Base-by-base conservation (phyloP, 129 eudicot species). In the Helianthus tuberosus region DNA sequence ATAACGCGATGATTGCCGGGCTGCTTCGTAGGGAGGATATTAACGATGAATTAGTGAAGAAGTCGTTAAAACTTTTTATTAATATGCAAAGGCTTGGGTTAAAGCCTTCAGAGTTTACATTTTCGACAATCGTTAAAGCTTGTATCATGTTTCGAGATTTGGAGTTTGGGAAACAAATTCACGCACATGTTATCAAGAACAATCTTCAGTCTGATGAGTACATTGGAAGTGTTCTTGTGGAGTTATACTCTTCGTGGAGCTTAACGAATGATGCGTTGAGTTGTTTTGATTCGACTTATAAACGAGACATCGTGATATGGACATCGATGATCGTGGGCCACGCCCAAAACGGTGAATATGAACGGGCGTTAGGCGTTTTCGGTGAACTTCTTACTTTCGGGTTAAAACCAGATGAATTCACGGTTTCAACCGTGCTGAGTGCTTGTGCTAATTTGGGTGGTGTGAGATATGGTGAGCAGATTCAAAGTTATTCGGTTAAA, bases 1-100 rank as follows among this genome's bases (percentile, higher is more conserved):
- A 78, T 68, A 85, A 85, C 49, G 89, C 89, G 25, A 85, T 85
- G 86, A 85, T 85, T 43, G 66, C 86, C 0, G 84, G 77, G 57
- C 36, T 81, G 64, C 75, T 75, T 55, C 78, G 74, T 50, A 72
- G 44, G 5, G 80, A 73, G 23, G 16, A 52, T 36, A 3, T 48
- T 12, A 67, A 39, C 41, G 77, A 61, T 27, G 63, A 25, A 5
- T 44, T 48, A 20, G 68, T 68, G 6, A 78, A 78, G 9, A 67
- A 72, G 27, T 67, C 74, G 3, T 39, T 85, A 8, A 60, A 47
- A 48, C 81, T 81, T 65, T 81, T 81, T 51, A 23, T 25, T 13
- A 62, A 64, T 16, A 85, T 85, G 86, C 89, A 85, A 71, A 75
- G 74, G 71, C 1, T 55, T 46, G 86, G 86, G 3, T 20, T 81